These are phyloP conservation scores for Blastomyces emzantsi DNA, from an alignment of 2,329 filamentous ascomycete species.

Conservation along the genomic window DNA sequence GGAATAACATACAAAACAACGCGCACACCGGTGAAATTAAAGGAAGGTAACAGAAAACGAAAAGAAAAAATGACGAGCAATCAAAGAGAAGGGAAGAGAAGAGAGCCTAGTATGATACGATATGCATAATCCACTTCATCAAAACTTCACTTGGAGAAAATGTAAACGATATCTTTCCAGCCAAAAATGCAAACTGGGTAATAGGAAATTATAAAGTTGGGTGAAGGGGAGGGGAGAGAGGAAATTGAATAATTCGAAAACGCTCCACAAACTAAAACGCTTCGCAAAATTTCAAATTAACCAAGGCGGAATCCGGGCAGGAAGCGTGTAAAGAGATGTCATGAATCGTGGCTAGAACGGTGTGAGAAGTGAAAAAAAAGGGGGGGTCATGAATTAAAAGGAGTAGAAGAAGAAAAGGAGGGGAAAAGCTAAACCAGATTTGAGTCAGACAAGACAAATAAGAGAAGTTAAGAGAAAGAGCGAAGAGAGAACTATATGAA, in stretches of 20 bases:
- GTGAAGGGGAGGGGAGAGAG: constrained; percentile 7
- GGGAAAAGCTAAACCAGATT: constrained; percentile 1
- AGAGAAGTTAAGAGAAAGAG: background rate
- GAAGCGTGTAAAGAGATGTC: constrained; percentile 11
- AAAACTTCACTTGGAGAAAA: background rate
- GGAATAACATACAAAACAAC: constrained; percentile 6
- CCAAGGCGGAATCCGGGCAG: background rate
- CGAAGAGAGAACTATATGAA: constrained; percentile 5
- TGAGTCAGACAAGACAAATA: background rate
- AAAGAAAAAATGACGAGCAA: background rate
- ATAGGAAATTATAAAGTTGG: background rate
- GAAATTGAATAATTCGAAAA: background rate
- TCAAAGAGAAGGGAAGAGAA: background rate
- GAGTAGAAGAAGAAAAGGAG: constrained; percentile 3
- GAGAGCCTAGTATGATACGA: background rate
- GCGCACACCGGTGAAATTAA: background rate
- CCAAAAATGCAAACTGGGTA: constrained; percentile 1
- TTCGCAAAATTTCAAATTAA: background rate
- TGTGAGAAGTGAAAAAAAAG: background rate
- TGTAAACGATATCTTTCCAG: background rate
- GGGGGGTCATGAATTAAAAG: background rate
- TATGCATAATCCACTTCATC: background rate
- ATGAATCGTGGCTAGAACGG: constrained; percentile 5
- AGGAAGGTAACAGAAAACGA: background rate
- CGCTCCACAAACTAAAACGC: background rate